Evolutionary conservation across 2,329 filamentous ascomycete species (phyloP), one percentile per base, ranked within the genome.

Genomic region (Epichloe scottii): DNA sequence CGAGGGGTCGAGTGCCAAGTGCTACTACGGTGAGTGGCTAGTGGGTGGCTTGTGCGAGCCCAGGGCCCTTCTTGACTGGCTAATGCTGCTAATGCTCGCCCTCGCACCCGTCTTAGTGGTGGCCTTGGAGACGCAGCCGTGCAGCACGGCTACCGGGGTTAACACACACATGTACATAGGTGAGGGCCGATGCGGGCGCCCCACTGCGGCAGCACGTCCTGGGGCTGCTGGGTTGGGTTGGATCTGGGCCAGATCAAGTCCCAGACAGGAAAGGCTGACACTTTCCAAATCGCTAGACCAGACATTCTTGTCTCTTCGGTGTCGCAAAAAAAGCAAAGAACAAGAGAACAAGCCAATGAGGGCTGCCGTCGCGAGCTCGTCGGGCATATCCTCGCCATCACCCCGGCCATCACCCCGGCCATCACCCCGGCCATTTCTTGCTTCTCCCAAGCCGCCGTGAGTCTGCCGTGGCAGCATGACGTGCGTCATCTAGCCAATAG

Each of bases 21-120:
- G 30, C 30, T 23, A 21, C 42, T 39, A 47, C 58, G 48, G 53
- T 53, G 42, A 50, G 55, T 53, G 51, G 55, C 54, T 49, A 54
- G 54, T 39, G 54, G 37, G 50, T 53, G 52, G 54, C 53, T 55
- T 47, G 50, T 49, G 51, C n/a, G 49, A 41, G 42, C 34, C 43
- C 17, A 12, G 17, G 41, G 35, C n/a, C 34, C 12, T 17, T 19
- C 37, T 30, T 46, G 43, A 46, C 17, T 46, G 43, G 26, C 26
- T 30, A 5, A 26, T 26, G 49, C 26, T 50, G 35, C 39, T 26
- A 33, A 14, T 11, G 10, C 35, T 2, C 8, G 30, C 26, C 15
- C 47, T 42, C 10, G 26, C 30, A 21, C 23, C 8, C 15, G 39
- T 23, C 47, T 42, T 17, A 15, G 37, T 23, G 47, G 47, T 49